A percentile compares a stretch with the other conserved stretches of the same genome.
phyloP scores from a whole-genome alignment of 2,329 filamentous ascomycete species.

The Cladophialophora chaetospira region DNA sequence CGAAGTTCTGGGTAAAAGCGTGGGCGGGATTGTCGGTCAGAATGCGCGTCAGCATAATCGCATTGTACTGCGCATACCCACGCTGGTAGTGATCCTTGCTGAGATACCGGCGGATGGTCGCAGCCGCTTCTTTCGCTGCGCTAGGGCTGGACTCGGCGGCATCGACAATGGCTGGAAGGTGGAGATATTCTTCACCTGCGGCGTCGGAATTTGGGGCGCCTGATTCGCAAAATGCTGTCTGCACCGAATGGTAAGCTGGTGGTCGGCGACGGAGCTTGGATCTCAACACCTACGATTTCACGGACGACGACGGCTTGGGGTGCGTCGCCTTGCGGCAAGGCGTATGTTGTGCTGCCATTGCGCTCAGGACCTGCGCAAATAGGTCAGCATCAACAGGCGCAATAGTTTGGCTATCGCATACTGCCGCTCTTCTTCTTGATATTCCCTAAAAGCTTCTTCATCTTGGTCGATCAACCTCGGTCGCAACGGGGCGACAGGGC shows the following conservation, averaged over 20 bases:
- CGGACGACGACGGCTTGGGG: constrained; percentile 44
- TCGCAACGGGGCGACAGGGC: neutral
- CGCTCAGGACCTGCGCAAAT: constrained; percentile 22
- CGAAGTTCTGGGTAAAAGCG: constrained; percentile 87
- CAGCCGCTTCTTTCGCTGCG: constrained; percentile 79
- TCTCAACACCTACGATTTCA: constrained; percentile 42
- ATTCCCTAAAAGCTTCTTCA: constrained; percentile 30
- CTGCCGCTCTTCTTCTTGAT: constrained; percentile 32
- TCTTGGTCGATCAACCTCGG: neutral
- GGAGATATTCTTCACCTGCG: constrained; percentile 81
- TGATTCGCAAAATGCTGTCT: constrained; percentile 83
- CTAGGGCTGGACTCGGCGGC: constrained; percentile 86
- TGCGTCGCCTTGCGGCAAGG: constrained; percentile 38
- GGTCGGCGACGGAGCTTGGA: neutral
- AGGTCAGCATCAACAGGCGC: constrained; percentile 15
- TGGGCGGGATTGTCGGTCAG: constrained; percentile 86
- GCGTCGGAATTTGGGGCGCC: constrained; percentile 56
- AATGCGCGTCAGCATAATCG: constrained; percentile 92
- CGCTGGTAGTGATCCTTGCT: constrained; percentile 66
- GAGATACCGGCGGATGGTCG: constrained; percentile 79
- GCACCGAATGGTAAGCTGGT: constrained; percentile 17
- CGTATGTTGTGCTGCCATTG: constrained; percentile 9
- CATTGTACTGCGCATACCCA: constrained; percentile 86
- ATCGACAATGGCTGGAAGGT: constrained; percentile 91
- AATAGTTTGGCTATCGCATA: constrained; percentile 6